Conservation (phyloP, 345 rosid species). For the Lagerstroemia speciosa region DNA sequence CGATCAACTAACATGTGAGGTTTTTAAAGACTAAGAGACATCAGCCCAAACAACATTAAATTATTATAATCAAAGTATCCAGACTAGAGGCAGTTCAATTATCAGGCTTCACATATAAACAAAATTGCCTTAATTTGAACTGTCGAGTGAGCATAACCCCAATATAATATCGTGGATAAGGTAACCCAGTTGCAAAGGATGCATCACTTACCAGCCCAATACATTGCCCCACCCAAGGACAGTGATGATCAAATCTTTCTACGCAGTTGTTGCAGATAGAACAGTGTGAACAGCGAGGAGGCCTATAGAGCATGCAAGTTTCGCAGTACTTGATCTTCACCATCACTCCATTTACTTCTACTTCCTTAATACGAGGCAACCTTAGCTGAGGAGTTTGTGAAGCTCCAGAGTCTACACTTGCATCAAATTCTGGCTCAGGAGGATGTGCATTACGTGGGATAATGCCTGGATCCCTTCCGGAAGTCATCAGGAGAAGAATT, state of each 20-base stretch:
- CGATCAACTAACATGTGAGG: not conserved
- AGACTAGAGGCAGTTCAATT: not conserved
- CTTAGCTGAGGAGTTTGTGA: conserved; percentile 77
- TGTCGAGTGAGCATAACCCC: not conserved
- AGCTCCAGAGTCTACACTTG: conserved; percentile 42
- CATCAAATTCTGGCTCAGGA: conserved; percentile 85
- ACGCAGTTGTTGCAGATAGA: conserved; percentile 99
- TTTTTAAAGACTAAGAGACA: not conserved
- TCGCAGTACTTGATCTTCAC: conserved; percentile 91
- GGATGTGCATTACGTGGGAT: conserved; percentile 92
- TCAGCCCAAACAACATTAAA: not conserved
- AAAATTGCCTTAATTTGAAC: not conserved
- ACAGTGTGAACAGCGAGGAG: conserved; percentile 98
- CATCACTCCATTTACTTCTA: conserved; percentile 58
- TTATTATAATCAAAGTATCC: not conserved
- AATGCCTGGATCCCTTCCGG: conserved; percentile 98
- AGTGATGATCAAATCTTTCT: conserved; percentile 93
- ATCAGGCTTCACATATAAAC: not conserved
- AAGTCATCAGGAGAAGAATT: conserved; percentile 72
- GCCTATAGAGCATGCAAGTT: conserved; percentile 96
- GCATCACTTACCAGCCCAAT: conserved; percentile 65
- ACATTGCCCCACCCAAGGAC: conserved; percentile 99
- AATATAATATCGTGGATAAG: not conserved
- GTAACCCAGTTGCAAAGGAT: conserved; percentile 7
- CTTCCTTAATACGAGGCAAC: conserved; percentile 84